A percentile compares a stretch with the other conserved stretches of the same genome.
phyloP scores from a whole-genome alignment of 176 grass and related monocot genomes.

The Ensete ventricosum region DNA sequence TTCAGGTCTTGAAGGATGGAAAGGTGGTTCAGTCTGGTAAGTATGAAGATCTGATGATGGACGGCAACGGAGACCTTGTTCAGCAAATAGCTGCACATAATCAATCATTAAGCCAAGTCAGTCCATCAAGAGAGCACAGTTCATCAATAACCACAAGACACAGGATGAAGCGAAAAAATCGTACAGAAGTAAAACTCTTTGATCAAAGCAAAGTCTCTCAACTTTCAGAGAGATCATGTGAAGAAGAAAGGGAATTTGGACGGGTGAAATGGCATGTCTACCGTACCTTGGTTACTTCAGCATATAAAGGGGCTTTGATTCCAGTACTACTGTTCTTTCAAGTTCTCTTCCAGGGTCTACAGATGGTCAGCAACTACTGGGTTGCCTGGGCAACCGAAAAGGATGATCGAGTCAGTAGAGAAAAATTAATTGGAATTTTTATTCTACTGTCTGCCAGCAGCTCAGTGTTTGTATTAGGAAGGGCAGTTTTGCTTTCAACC shows the following conservation, averaged over 20 bases:
- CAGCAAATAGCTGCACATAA: constrained; percentile 63
- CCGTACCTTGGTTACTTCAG: constrained; percentile 62
- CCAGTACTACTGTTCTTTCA: constrained; percentile 61
- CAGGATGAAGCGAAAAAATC: constrained; percentile 28
- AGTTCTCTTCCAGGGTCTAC: constrained; percentile 62
- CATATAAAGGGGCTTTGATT: constrained; percentile 51
- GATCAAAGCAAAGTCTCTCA: constrained; percentile 18
- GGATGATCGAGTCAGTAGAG: constrained; percentile 48
- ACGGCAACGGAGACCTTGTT: constrained; percentile 43
- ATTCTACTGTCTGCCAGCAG: constrained; percentile 57
- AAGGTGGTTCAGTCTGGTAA: constrained; percentile 74
- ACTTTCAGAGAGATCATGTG: constrained; percentile 25
- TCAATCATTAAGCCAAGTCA: constrained; percentile 56
- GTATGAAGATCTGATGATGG: constrained; percentile 61
- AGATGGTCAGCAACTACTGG: constrained; percentile 93
- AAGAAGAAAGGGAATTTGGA: constrained; percentile 80
- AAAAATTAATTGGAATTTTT: constrained; percentile 62
- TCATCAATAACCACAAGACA: constrained; percentile 23
- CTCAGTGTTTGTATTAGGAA: constrained; percentile 67
- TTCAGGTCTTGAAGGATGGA: constrained; percentile 74
- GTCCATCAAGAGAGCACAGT: constrained; percentile 31
- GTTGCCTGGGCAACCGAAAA: constrained; percentile 73
- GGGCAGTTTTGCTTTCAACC: constrained; percentile 59
- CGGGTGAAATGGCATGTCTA: constrained; percentile 76
- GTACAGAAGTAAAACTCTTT: constrained; percentile 32